Conservation (phyloP, 2,329 filamentous ascomycete species). For the Ploettnerulaceae sp. region DNA sequence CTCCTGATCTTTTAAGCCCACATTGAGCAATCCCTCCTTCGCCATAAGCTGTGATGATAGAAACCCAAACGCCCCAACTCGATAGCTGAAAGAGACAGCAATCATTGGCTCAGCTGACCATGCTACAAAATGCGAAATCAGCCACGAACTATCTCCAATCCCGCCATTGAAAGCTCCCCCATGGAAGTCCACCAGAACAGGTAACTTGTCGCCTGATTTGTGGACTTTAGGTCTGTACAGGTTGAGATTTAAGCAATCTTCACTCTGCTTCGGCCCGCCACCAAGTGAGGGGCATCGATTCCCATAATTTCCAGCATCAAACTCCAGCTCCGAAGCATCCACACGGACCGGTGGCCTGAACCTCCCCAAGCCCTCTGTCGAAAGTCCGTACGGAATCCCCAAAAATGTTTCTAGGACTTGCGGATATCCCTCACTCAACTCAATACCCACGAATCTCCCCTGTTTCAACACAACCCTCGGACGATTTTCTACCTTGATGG, state of each 20-base stretch:
- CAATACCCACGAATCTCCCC: conserved; percentile 27
- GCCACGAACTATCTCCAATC: conserved; percentile 32
- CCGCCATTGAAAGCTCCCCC: conserved; percentile 59
- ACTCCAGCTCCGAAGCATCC: conserved; percentile 20
- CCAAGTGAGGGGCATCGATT: conserved; percentile 25
- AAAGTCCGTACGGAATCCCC: conserved; percentile 45
- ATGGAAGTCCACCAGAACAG: conserved; percentile 57
- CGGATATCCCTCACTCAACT: conserved; percentile 19
- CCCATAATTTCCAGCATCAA: conserved; percentile 38
- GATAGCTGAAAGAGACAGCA: conserved; percentile 55
- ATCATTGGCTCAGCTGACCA: conserved; percentile 50
- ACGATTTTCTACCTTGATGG: not conserved
- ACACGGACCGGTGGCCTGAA: conserved; percentile 37
- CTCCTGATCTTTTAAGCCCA: conserved; percentile 60
- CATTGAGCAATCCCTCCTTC: conserved; percentile 54
- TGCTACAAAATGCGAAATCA: conserved; percentile 54
- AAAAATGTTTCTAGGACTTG: conserved; percentile 39
- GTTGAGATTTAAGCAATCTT: conserved; percentile 51
- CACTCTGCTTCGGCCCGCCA: conserved; percentile 29
- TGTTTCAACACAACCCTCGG: conserved; percentile 24
- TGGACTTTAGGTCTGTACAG: conserved; percentile 37
- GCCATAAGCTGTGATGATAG: conserved; percentile 52
- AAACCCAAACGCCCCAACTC: conserved; percentile 66
- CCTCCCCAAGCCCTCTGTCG: conserved; percentile 42
- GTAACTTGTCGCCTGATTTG: conserved; percentile 33